Base-by-base conservation (phyloP, 805 yeast genomes). In the Saccharomycopsis lassenensis region DNA sequence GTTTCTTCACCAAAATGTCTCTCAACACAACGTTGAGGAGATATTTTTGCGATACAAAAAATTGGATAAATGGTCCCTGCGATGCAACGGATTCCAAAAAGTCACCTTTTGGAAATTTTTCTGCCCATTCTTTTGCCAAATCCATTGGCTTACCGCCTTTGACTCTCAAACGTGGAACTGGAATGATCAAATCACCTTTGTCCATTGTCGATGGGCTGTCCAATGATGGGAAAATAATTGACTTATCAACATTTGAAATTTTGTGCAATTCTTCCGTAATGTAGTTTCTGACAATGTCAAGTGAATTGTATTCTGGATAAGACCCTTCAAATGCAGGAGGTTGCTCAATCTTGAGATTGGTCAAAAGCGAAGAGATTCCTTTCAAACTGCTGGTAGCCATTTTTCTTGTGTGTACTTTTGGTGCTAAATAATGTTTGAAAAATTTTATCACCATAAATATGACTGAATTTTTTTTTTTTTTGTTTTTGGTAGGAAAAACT, bases 141-240 rank as follows among this genome's bases (percentile, higher is more conserved):
- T 68, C 75, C 55, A 77, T 81, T 43, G 89, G 84, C 52, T 85
- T 79, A 24, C 74, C 69, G 45, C 89, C 89, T 46, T 82, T 75
- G 48, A 85, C 81, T 57, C 89, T 69, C 51, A 94, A 72, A 57
- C 96, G 76, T 49, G 97, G 98, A 29, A 91, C 68, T 29, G 98
- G 96, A 37, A 89, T 74, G 44, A 89, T 69, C 51, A 91, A 68
- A 58, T 91, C 98, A 54, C 97, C 98, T 52, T 89, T 79, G 42
- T 86, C 95, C 48, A 81, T 61, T 27, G 86, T 77, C 46, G 71
- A 67, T 16, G 95, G 85, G 67, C 89, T 73, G 59, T 91, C 97
- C 51, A 91, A 67, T 24, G 95, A 85, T 39, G 85, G 82, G 58
- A 68, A 83, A 45, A 87, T 83, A 34, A 85, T 55, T 3, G 63